Percentiles rank a stretch among this genome's conserved stretches.
Conservation (phyloP, 1,284 basidiomycete species). For the Inonotus obliquus region DNA sequence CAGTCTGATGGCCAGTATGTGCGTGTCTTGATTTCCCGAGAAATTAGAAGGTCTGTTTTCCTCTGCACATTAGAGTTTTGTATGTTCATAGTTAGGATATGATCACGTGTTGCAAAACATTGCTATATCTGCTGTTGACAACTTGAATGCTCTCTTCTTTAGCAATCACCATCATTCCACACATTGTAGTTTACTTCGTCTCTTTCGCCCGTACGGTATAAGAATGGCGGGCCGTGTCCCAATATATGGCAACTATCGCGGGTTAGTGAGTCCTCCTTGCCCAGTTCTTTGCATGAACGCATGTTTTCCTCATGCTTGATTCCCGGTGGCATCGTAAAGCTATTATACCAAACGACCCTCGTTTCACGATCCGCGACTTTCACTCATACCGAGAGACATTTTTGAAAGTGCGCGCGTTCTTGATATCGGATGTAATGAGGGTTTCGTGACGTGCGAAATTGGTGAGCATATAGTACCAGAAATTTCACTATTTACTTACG, state of each 20-base stretch:
- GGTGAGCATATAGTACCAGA: conserved; percentile 42
- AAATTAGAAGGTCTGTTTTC: no score
- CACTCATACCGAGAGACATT: conserved; percentile 48
- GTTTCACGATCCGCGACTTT: conserved; percentile 53
- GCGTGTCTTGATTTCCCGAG: no score
- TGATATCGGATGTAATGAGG: conserved; percentile 83
- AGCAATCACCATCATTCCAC: no score
- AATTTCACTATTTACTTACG: not conserved
- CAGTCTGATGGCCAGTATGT: no score
- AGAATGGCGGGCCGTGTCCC: conserved; percentile 28
- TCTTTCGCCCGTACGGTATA: not conserved
- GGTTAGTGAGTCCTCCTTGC: conserved; percentile 31
- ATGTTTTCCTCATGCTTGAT: not conserved
- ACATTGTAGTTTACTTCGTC: no score
- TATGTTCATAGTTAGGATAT: no score
- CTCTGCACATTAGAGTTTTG: no score
- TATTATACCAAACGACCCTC: conserved; percentile 71
- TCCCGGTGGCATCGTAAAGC: conserved; percentile 30
- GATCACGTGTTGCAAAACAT: no score
- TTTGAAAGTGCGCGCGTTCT: conserved; percentile 57
- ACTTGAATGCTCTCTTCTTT: no score
- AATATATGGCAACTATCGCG: conserved; percentile 63
- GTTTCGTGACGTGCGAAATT: conserved; percentile 76
- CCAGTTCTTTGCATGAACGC: not conserved
- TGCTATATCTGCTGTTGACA: no score